Evolutionary conservation across 768 basidiomycete genomes (phyloP).

Genomic region (Piloderma croceum): DNA sequence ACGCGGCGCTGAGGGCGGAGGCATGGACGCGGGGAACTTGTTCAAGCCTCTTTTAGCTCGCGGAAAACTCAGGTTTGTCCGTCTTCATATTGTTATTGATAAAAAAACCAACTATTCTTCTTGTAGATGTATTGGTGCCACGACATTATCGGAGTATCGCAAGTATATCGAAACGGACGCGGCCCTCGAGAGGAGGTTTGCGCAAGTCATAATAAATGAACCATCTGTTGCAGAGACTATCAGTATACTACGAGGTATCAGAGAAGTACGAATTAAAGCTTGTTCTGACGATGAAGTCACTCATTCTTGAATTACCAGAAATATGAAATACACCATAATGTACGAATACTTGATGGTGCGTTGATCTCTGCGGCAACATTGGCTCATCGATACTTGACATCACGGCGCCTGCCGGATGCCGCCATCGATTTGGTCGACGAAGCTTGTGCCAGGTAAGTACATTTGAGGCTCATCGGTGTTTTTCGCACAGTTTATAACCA

Average conservation of each 20-base stretch:
- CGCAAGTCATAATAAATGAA: conserved; percentile 90
- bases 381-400: conserved; percentile 89
- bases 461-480: not conserved
- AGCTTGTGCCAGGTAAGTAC: conserved; percentile 73
- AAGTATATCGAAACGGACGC: conserved; percentile 93
- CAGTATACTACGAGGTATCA: conserved; percentile 88
- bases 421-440: conserved; percentile 93
- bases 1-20: conserved; percentile 72
- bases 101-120: too few relatives aligned
- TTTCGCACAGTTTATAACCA: conserved; percentile 5
- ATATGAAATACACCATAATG: conserved; percentile 90
- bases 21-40: conserved; percentile 91
- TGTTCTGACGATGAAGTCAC: not conserved
- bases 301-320: conserved; percentile 77
- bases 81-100: too few relatives aligned
- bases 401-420: conserved; percentile 71
- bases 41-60: conserved; percentile 90
- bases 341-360: conserved; percentile 82
- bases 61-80: conserved; percentile 47
- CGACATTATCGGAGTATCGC: conserved; percentile 86
- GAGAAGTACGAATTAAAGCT: conserved; percentile 43
- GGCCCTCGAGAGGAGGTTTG: conserved; percentile 86
- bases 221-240: conserved; percentile 87
- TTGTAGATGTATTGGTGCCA: conserved; percentile 84
- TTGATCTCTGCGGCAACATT: conserved; percentile 86